Evolutionary conservation across 345 rosid species (phyloP), one percentile per base, ranked within the genome.

Genomic region (Excoecaria cochinchinensis): DNA sequence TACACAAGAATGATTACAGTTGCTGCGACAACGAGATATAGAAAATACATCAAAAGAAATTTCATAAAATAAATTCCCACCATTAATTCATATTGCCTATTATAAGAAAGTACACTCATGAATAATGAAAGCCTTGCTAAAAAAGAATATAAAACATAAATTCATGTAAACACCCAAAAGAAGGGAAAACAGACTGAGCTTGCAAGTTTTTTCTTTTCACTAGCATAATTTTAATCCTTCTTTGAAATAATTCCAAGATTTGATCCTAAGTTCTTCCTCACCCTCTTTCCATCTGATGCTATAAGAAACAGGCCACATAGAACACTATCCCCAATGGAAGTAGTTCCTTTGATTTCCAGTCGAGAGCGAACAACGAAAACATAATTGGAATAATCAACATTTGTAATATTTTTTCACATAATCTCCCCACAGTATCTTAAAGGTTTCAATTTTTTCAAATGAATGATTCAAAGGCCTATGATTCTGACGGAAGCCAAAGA

Each of bases 1-100:
- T 63, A 67, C 60, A 93, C 76, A 78, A 95, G 85, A 80, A 91
- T 83, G 78, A 89, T 77, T 3, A 85, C 90, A 11, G 93, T 87
- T 6, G 81, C 99, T 95, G 97, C 89, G 89, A 83, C 72, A 44
- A 69, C 21, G 70, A 62, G 68, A 76, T 21, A 60, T 36, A 57
- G 74, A 78, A 46, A 46, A 62, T 68, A 42, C 55, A 44, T n/a
- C 11, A 25, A 51, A 44, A 57, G 70, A 51, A 71, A 57, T 40
- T 42, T 5, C 36, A 68, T 52, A 66, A 39, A 15, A 59, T 9
- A 10, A 51, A 13, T 62, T 60, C 40, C 42, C 46, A 74, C 22
- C 44, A 8, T 48, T 42, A 31, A 31, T 59, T 66, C 38, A 56
- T 36, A 21, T 24, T 12, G 21, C 15, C 19, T 57, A 40, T 31